phyloP scores from a whole-genome alignment of 306 rosid species.

The Fragaria vesca region DNA sequence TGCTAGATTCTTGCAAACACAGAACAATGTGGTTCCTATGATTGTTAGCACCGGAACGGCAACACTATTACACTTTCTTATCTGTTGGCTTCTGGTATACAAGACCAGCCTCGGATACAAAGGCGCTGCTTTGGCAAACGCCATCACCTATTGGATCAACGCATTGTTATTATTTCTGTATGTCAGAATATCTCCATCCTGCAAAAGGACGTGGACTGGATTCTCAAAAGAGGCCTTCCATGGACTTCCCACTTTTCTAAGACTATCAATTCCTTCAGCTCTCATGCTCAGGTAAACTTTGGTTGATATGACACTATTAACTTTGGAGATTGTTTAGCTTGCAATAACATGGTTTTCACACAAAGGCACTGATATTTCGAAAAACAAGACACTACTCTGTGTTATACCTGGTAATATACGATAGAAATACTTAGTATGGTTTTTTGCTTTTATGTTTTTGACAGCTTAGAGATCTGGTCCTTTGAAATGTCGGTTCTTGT shows the following conservation, averaged over 20 bases:
- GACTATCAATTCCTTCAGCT: constrained; percentile 38
- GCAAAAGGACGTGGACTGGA: constrained; percentile 38
- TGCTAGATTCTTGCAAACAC: constrained; percentile 34
- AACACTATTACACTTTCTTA: constrained; percentile 13
- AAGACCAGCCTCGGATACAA: constrained; percentile 30
- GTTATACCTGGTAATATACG: not conserved
- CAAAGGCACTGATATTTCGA: not conserved
- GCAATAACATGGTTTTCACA: not conserved
- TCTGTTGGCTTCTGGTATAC: constrained; percentile 38
- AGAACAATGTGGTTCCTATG: constrained; percentile 37
- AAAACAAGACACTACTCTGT: not conserved
- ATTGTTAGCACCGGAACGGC: constrained; percentile 24
- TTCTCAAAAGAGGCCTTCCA: constrained; percentile 37
- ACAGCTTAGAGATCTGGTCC: constrained; percentile 33
- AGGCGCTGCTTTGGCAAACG: constrained; percentile 39
- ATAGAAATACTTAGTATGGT: not conserved
- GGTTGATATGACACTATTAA: not conserved
- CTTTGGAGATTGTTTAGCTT: not conserved
- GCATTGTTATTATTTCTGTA: constrained; percentile 30
- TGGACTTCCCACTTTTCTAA: constrained; percentile 26
- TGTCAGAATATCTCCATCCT: constrained; percentile 35
- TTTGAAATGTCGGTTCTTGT: constrained; percentile 32
- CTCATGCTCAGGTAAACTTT: constrained; percentile 24
- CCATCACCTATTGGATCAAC: constrained; percentile 39
- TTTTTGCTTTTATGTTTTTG: not conserved